Evolutionary conservation across 768 basidiomycete genomes (phyloP), one percentile per base, ranked within the genome.

Genomic region (Collybia mongolica): DNA sequence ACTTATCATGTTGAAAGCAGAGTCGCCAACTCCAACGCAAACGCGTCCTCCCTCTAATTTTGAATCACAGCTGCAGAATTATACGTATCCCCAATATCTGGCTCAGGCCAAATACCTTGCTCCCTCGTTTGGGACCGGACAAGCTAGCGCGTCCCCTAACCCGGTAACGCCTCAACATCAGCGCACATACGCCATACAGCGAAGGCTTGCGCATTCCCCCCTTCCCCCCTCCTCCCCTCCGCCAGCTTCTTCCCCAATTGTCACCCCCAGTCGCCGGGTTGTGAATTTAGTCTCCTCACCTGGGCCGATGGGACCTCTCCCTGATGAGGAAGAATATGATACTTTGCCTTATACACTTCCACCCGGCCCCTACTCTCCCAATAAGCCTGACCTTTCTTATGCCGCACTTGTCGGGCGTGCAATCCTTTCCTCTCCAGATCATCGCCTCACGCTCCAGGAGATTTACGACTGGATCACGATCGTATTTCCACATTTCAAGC

Each of bases 401-500:
- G 95, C 97, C 4, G 95, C 94, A 2, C 81, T 98, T 41, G 93
- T 98, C 55, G 96, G 96, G 1, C 94, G 96, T 60, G 95, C 96
- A 12, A 84, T 99, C 52, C 75, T 96, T 54, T 88, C 92, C 22
- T 92, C 90, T 3, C 79, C 83, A 1, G 82, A 87, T 23, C 88
- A 90, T 58, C 85, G 89, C 46, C 83, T 98, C 45, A 93, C 93
- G 2, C 76, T 98, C 20, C 90, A 95, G 65, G 93, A 98, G 65
- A 97, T 99, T 55, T 98, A 98, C 62, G 87, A 91, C 63, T 99
- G 83, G 81, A 95, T 99, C 60, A 92, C 91, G 40, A 90, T 88
- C 37, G 90, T 91, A 7, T 95, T 93, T 68, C 95, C 97, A 6
- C 85, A 86, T 63, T 99, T 92, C 72, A 92, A 93, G 68, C 87